These are phyloP conservation scores for Penicillium freii DNA, from an alignment of 2,329 filamentous ascomycete genomes.

Conservation along the genomic window DNA sequence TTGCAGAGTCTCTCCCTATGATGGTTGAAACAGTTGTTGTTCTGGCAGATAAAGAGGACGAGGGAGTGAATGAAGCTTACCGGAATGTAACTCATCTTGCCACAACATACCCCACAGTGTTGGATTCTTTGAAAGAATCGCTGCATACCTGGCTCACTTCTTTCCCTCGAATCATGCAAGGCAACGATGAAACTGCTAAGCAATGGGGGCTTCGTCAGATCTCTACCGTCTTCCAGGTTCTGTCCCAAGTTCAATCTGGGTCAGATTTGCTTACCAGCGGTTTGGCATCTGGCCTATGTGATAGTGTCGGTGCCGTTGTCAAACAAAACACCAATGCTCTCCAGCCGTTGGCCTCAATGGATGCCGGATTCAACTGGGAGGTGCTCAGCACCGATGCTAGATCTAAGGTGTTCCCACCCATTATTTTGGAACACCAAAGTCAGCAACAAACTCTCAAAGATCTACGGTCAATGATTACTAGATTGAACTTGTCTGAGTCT, in stretches of 20 bases:
- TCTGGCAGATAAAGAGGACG: slow-evolving; percentile 55
- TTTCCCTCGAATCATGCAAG: slow-evolving; percentile 78
- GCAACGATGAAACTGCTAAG: slow-evolving; percentile 76
- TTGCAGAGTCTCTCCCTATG: slow-evolving; percentile 67
- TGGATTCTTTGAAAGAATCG: slow-evolving; percentile 64
- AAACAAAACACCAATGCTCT: slow-evolving; percentile 30
- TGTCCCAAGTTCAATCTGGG: slow-evolving; percentile 59
- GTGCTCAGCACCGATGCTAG: slow-evolving; percentile 23
- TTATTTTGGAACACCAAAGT: slow-evolving; percentile 64
- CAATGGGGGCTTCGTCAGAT: slow-evolving; percentile 71
- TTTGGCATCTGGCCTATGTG: slow-evolving; percentile 61
- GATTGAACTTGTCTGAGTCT: slow-evolving; percentile 50
- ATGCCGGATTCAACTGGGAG: slow-evolving; percentile 27
- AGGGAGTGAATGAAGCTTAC: slow-evolving; percentile 37
- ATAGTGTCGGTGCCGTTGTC: slow-evolving; percentile 63
- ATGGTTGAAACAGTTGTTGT: slow-evolving; percentile 79
- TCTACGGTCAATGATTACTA: slow-evolving; percentile 60
- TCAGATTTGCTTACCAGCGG: slow-evolving; percentile 33
- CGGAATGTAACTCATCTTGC: slow-evolving; percentile 59
- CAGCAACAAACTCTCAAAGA: slow-evolving; percentile 64
- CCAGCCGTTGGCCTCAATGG: slow-evolving; percentile 28
- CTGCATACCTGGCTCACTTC: slow-evolving; percentile 79
- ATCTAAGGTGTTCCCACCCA: slow-evolving; percentile 53
- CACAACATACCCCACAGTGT: slow-evolving; percentile 60
- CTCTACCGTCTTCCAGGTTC: slow-evolving; percentile 66